phyloP scores from a whole-genome alignment of 371 early-diverging fungal species.

The Chytridium lagenaria region DNA sequence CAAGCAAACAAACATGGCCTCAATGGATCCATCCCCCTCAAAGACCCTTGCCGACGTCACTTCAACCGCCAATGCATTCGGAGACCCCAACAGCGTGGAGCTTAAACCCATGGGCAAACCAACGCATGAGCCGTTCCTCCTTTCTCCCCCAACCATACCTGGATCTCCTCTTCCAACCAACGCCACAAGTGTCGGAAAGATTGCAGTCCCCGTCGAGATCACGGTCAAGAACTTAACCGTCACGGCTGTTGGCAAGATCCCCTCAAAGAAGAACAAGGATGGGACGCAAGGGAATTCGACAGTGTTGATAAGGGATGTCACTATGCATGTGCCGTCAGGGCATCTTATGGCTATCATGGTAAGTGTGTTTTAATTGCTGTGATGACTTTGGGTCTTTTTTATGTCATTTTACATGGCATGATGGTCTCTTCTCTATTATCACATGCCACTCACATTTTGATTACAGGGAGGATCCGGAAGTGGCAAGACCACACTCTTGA shows the following conservation, averaged over 20 bases:
- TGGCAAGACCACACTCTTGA: slow-evolving; percentile 46
- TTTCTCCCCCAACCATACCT: background rate
- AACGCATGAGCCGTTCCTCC: background rate
- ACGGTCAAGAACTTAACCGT: slow-evolving; percentile 1
- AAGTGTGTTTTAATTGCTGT: background rate
- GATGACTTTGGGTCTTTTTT: too few species aligned
- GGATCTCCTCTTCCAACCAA: too few species aligned
- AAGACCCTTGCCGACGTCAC: too few species aligned
- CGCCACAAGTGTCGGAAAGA: background rate
- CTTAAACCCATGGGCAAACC: background rate
- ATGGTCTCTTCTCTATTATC: too few species aligned
- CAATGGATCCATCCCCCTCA: too few species aligned
- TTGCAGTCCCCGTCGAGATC: slow-evolving; percentile 15
- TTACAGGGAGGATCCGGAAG: slow-evolving; percentile 38
- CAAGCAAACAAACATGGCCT: too few species aligned
- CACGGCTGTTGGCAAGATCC: background rate
- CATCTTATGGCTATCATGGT: slow-evolving; percentile 45
- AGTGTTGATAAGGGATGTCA: slow-evolving; percentile 24
- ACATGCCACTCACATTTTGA: too few species aligned
- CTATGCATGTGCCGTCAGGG: slow-evolving; percentile 30
- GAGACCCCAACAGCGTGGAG: background rate
- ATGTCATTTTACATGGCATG: too few species aligned
- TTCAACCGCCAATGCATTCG: too few species aligned
- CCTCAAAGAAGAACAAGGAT: too few species aligned
- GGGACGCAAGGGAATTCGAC: too few species aligned